Evolutionary conservation across 352 stramenopile species (phyloP), one percentile per base, ranked within the genome.

Genomic region (Globisporangium mamillatum): DNA sequence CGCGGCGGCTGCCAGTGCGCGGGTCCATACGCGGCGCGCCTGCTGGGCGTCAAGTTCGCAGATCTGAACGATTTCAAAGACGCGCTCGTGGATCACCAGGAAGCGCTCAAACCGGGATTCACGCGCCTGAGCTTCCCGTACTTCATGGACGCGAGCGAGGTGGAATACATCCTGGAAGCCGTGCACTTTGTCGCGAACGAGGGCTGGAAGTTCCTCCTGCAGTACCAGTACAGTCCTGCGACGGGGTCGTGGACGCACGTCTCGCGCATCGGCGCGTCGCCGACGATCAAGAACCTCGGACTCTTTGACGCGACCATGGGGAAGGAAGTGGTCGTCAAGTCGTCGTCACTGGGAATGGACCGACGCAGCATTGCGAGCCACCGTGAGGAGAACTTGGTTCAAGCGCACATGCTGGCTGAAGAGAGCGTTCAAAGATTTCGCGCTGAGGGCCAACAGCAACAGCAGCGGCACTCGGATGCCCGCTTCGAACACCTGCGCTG

Each of bases 41-140:
- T 99, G 38, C 84, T 99, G 1, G 97, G 97, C 6, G 71, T 99
- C 63, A 86, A 76, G 41, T 84, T 85, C 29, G 63, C 80, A 0
- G 62, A 84, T 41, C 93, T 90, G 32, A 61, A 87, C 25, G 72
- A 72, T 41, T 73, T 98, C 14, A 90, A 97, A 68, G 69, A 80
- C 24, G 93, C 92, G 4, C 75, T 99, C 4, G 70, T 98, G 4
- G 79, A 95, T 58, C 89, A 95, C 46, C 85, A 92, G 20, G 96
- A 99, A 73, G 80, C 99, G 38, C 75, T 99, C 2, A 83, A 97
- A 25, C 97, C 97, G 0, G 97, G 97, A 4, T 98, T 98, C 53
- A 97, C 92, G 18, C 83, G 97, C 44, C 74, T 99, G 18, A 98
- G 93, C 73, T 89, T 99, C 41, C 87, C 91, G 27, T 97, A 95